Evolutionary conservation across 208 protist genomes (phyloP).

Genomic region (Paratrypanosoma confusum): DNA sequence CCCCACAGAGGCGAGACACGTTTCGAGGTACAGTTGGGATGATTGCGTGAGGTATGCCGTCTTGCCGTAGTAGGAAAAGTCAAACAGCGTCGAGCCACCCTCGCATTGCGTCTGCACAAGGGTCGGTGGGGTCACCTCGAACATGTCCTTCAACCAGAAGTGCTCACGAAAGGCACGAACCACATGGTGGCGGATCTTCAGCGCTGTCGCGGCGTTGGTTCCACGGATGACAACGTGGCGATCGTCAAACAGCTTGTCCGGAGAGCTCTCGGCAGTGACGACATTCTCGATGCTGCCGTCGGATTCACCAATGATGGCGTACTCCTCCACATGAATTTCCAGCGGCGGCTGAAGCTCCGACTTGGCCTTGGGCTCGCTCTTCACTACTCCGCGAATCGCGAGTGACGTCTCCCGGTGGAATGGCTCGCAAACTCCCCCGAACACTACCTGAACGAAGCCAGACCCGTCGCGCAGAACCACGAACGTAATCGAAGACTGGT

Average conservation of each 20-base stretch:
- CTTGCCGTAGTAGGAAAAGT: slow-evolving; percentile 97
- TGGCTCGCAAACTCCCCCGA: slow-evolving; percentile 62
- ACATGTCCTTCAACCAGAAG: slow-evolving; percentile 83
- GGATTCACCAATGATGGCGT: slow-evolving; percentile 72
- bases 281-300: slow-evolving; percentile 81
- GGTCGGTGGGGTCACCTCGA: slow-evolving; percentile 96
- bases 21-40: slow-evolving; percentile 99
- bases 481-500: slow-evolving; percentile 94
- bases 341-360: slow-evolving; percentile 61
- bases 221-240: slow-evolving; percentile 94
- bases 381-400: slow-evolving; percentile 61
- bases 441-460: slow-evolving; percentile 93
- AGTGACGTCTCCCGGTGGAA: slow-evolving; percentile 86
- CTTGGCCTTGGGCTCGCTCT: slow-evolving; percentile 73
- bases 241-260: slow-evolving; percentile 90
- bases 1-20: slow-evolving; percentile 89
- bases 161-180: slow-evolving; percentile 92
- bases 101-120: slow-evolving; percentile 98
- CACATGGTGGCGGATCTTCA: slow-evolving; percentile 87
- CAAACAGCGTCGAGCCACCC: slow-evolving; percentile 97
- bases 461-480: slow-evolving; percentile 94
- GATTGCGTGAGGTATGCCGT: slow-evolving; percentile 98
- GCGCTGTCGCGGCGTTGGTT: slow-evolving; percentile 71
- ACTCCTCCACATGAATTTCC: slow-evolving; percentile 84
- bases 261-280: slow-evolving; percentile 85